Evolutionary conservation across 2,329 filamentous ascomycete genomes (phyloP).

Genomic region (Diaporthe citri): DNA sequence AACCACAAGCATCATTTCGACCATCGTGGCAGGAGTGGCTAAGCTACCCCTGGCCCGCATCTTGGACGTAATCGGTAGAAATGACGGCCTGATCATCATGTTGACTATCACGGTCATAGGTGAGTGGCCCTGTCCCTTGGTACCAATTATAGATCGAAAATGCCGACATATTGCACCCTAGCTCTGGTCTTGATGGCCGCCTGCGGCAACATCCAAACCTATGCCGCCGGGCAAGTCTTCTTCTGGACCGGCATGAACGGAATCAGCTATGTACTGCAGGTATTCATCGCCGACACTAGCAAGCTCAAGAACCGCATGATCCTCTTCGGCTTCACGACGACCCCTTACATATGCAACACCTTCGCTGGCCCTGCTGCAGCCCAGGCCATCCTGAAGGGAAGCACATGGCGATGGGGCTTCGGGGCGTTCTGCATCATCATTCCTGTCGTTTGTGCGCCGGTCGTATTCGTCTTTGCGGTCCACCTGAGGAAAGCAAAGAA

Average conservation of each 20-base stretch:
- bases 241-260: constrained; percentile 36
- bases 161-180: neutral
- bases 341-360: constrained; percentile 29
- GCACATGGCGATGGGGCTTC: constrained; percentile 20
- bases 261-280: constrained; percentile 17
- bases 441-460: constrained; percentile 8
- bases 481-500: constrained; percentile 20
- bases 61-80: constrained; percentile 29
- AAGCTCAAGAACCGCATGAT: constrained; percentile 33
- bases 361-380: constrained; percentile 23
- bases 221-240: constrained; percentile 32
- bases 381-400: neutral
- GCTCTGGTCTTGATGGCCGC: constrained; percentile 33
- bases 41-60: constrained; percentile 29
- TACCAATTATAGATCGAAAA: fast-evolving
- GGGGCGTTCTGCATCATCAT: constrained; percentile 21
- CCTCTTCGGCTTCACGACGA: constrained; percentile 20
- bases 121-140: neutral
- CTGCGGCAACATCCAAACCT: constrained; percentile 21
- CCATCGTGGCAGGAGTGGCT: constrained; percentile 20
- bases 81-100: constrained; percentile 28
- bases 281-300: constrained; percentile 27
- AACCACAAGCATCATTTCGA: constrained; percentile 31
- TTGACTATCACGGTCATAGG: constrained; percentile 16
- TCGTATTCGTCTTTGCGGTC: constrained; percentile 18